phyloP scores from a whole-genome alignment of 1,139 yeast species.

The Kodamaea sp. region DNA sequence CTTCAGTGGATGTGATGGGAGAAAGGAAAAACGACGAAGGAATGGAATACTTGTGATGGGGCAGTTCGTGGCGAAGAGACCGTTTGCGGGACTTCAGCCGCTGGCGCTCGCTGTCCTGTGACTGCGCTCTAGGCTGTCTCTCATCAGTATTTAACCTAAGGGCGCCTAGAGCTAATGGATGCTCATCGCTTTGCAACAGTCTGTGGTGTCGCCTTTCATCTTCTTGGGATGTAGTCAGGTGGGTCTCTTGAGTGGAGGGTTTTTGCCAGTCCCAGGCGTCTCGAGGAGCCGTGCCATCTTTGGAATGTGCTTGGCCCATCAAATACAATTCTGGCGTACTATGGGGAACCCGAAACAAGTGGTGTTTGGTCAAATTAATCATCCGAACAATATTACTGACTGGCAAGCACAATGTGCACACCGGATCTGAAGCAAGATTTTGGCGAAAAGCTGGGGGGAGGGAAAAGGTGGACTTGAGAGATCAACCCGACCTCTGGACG shows the following conservation, averaged over 20 bases:
- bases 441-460: too few species aligned
- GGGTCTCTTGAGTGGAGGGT: too few species aligned
- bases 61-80: slow-evolving; percentile 6
- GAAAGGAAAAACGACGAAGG: slow-evolving; percentile 32
- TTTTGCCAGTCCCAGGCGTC: too few species aligned
- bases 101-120: slow-evolving; percentile 6
- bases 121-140: slow-evolving; percentile 7
- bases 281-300: slow-evolving; percentile 2
- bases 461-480: too few species aligned
- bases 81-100: slow-evolving; percentile 7
- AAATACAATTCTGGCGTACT: slow-evolving; percentile 10
- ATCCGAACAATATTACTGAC: slow-evolving; percentile 8
- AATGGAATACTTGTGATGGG: slow-evolving; percentile 7
- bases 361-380: slow-evolving; percentile 5
- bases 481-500: too few species aligned
- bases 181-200: background rate
- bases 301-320: slow-evolving; percentile 11
- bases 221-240: too few species aligned
- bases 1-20: slow-evolving; percentile 40
- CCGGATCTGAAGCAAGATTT: too few species aligned
- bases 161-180: background rate
- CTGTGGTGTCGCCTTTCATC: background rate
- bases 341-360: slow-evolving; percentile 4
- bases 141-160: slow-evolving; percentile 5
- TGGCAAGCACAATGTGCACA: too few species aligned